Evolutionary conservation across 2,329 filamentous ascomycete species (phyloP).

Genomic region (Rutstroemia sydowiana): DNA sequence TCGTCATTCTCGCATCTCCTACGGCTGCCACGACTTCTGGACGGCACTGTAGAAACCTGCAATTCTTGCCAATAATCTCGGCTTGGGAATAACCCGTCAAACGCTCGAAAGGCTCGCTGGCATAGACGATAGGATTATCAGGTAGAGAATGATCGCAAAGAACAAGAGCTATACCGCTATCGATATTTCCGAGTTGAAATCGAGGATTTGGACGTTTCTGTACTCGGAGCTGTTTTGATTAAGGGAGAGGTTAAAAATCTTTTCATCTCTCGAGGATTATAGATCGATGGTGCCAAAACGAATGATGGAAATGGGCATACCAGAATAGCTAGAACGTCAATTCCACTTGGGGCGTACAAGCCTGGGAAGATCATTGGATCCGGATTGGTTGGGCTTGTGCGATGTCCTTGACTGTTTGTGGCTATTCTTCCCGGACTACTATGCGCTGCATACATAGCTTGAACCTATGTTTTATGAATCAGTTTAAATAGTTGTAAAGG

Average conservation of each 20-base stretch:
- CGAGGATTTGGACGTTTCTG: conserved; percentile 73
- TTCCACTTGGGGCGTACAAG: conserved; percentile 47
- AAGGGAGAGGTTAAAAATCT: background rate
- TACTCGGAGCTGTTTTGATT: conserved; percentile 38
- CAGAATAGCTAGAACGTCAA: conserved; percentile 49
- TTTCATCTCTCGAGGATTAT: background rate
- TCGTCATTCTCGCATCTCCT: background rate
- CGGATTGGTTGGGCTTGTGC: background rate
- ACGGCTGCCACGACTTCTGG: conserved; percentile 41
- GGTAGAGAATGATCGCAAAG: conserved; percentile 46
- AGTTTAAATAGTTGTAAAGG: no score
- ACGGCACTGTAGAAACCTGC: conserved; percentile 84
- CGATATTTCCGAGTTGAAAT: conserved; percentile 83
- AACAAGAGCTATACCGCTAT: conserved; percentile 88
- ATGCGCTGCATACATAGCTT: background rate
- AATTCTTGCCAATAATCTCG: conserved; percentile 39
- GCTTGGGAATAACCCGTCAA: no score
- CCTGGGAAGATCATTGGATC: conserved; percentile 49
- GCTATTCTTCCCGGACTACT: background rate
- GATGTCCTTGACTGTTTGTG: background rate
- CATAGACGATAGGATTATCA: background rate
- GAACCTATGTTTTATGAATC: background rate
- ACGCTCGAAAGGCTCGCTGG: background rate
- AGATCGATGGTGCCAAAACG: background rate
- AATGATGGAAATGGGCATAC: conserved; percentile 32